These are phyloP conservation scores for Coemansia guatemalensis DNA, from an alignment of 192 early-diverging fungal genomes.

Conservation along the genomic window DNA sequence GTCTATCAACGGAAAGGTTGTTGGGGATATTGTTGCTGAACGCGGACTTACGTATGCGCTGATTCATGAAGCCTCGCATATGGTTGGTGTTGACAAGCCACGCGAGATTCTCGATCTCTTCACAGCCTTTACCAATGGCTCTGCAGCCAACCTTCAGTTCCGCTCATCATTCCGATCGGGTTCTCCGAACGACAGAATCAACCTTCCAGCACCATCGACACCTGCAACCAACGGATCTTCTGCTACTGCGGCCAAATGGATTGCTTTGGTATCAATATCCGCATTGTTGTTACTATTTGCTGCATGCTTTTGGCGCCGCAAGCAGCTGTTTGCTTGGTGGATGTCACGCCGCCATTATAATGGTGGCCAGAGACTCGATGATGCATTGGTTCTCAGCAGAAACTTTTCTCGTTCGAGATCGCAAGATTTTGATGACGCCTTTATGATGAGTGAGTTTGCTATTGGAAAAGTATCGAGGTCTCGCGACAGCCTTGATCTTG, in stretches of 20 bases:
- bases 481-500: background rate
- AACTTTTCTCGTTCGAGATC: background rate
- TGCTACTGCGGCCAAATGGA: background rate
- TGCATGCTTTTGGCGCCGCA: background rate
- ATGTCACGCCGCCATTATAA: background rate
- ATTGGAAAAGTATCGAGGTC: background rate
- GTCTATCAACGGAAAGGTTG: constrained; percentile 46
- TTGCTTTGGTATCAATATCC: background rate
- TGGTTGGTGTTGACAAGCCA: constrained; percentile 69
- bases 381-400: background rate
- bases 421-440: background rate
- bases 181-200: background rate
- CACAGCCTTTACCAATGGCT: constrained; percentile 54
- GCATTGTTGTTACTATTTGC: background rate
- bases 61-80: constrained; percentile 64
- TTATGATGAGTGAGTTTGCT: background rate
- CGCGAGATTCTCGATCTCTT: constrained; percentile 61
- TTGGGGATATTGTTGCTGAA: constrained; percentile 53
- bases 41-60: constrained; percentile 64
- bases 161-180: constrained; percentile 36
- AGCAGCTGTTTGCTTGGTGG: background rate
- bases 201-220: background rate
- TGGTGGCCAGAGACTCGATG: background rate
- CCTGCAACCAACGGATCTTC: background rate
- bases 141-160: constrained; percentile 33